Percentiles rank a stretch among this genome's conserved stretches.
Evolutionary conservation across 208 protist genomes (phyloP).

Genomic region (Naegleria fowleri): DNA sequence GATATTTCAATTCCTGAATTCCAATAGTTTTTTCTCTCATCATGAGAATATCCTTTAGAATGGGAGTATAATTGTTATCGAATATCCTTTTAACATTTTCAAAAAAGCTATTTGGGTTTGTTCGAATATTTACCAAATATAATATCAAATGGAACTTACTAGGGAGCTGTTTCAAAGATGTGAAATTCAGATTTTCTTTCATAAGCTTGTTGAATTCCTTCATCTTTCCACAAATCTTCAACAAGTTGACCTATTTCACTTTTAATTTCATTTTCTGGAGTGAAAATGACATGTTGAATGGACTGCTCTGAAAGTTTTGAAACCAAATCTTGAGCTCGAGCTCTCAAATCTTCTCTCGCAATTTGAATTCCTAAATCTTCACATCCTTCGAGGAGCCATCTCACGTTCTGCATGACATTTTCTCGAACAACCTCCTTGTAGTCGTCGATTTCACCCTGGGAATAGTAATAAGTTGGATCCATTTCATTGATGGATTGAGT

Average conservation of each 20-base stretch:
- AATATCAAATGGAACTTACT: not conserved
- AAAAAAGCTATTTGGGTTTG: not conserved
- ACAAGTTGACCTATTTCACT: conserved; percentile 32
- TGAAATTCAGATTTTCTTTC: not conserved
- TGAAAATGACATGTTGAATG: no score
- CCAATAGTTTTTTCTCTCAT: conserved; percentile 67
- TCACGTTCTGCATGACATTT: no score
- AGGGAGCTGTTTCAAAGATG: not conserved
- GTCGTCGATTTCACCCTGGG: no score
- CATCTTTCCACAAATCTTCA: conserved; percentile 28
- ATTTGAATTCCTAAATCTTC: no score
- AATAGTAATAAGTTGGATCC: no score
- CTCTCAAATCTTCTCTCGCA: no score
- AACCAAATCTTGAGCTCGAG: no score
- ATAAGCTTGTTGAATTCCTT: conserved; percentile 10
- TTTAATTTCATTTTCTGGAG: no score
- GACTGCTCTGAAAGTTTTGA: no score
- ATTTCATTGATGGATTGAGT: no score
- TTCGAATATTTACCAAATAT: not conserved
- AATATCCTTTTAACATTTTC: conserved; percentile 21
- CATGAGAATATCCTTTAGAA: conserved; percentile 59
- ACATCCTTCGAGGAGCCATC: no score
- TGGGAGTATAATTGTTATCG: conserved; percentile 49
- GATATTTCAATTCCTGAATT: conserved; percentile 64
- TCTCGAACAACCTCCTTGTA: no score